These are phyloP conservation scores for Knoxdaviesia proteae DNA, from an alignment of 2,329 filamentous ascomycete species.

Conservation along the genomic window DNA sequence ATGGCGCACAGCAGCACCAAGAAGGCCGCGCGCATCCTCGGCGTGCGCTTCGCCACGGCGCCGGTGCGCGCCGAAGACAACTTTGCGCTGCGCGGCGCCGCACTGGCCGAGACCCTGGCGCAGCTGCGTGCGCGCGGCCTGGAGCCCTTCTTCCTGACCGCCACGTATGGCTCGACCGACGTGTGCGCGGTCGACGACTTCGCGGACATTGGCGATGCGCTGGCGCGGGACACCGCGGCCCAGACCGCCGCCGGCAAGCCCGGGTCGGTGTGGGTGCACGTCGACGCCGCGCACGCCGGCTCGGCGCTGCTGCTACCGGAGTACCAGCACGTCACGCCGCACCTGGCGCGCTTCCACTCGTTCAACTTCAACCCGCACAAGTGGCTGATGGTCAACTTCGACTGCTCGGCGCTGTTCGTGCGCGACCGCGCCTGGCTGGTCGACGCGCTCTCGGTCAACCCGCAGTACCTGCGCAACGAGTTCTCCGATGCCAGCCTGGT, in stretches of 20 bases:
- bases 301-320: conserved; percentile 67
- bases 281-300: conserved; percentile 85
- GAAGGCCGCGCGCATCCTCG: conserved; percentile 72
- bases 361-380: conserved; percentile 97
- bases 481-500: conserved; percentile 68
- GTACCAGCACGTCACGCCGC: conserved; percentile 43
- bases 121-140: conserved; percentile 47
- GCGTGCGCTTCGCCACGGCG: conserved; percentile 59
- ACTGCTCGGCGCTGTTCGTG: conserved; percentile 63
- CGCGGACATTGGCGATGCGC: conserved; percentile 35
- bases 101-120: conserved; percentile 39
- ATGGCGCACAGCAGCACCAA: conserved; percentile 68
- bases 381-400: conserved; percentile 89
- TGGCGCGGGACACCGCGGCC: conserved; percentile 8
- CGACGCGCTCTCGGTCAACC: conserved; percentile 56
- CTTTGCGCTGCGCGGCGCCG: conserved; percentile 47
- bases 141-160: conserved; percentile 70
- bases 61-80: conserved; percentile 38
- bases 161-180: conserved; percentile 68
- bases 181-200: conserved; percentile 80
- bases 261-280: conserved; percentile 65
- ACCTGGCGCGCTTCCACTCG: conserved; percentile 53
- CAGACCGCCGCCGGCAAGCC: neutral
- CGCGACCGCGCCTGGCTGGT: conserved; percentile 57
- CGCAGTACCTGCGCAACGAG: conserved; percentile 61